phyloP scores from a whole-genome alignment of 2,329 filamentous ascomycete genomes.

The Aspergillus hortae region DNA sequence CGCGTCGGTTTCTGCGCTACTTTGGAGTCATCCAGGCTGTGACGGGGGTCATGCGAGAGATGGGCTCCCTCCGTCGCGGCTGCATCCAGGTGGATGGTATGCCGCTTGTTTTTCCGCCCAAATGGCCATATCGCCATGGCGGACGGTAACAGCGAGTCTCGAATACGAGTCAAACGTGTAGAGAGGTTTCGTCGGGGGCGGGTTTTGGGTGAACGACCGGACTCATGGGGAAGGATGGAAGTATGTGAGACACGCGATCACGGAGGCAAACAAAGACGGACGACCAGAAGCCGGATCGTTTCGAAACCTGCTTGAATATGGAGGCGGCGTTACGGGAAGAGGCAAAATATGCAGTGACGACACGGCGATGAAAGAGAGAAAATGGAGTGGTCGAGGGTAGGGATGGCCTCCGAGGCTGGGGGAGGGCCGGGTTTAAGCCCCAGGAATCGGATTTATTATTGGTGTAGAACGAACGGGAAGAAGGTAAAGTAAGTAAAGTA shows the following conservation, averaged over 20 bases:
- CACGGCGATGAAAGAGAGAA: slow-evolving; percentile 2
- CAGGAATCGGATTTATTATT: slow-evolving; percentile 4
- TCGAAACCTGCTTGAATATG: neutral
- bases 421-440: slow-evolving; percentile 4
- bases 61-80: slow-evolving; percentile 44
- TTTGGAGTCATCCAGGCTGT: slow-evolving; percentile 22
- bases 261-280: slow-evolving; percentile 1
- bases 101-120: slow-evolving; percentile 67
- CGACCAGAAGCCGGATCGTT: neutral
- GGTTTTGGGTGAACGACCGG: slow-evolving; percentile 17
- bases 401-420: neutral
- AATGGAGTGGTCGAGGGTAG: neutral
- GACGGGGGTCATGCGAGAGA: slow-evolving; percentile 30
- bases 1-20: slow-evolving; percentile 31
- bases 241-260: slow-evolving; percentile 15
- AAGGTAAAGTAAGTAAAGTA: slow-evolving; percentile 1
- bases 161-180: slow-evolving; percentile 19
- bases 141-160: slow-evolving; percentile 15
- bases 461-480: slow-evolving; percentile 15
- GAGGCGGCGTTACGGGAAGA: neutral
- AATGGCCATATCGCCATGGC: slow-evolving; percentile 82
- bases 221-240: slow-evolving; percentile 24
- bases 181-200: slow-evolving; percentile 14
- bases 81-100: slow-evolving; percentile 55
- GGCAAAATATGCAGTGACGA: slow-evolving; percentile 1